Conservation (phyloP, 1,139 yeast genomes). For the Geotrichum candidum region DNA sequence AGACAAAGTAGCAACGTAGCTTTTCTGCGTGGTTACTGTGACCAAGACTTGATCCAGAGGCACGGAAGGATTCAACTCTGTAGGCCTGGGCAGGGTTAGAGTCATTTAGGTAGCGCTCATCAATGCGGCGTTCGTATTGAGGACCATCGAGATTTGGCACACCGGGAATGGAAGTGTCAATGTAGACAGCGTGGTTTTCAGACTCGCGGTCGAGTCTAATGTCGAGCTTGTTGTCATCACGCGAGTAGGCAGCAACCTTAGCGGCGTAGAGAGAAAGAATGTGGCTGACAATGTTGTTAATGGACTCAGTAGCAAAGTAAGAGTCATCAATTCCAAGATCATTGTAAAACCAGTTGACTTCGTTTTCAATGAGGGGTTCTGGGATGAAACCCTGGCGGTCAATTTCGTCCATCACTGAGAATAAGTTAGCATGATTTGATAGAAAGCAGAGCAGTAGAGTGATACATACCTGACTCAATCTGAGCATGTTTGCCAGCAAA, state of each 20-base stretch:
- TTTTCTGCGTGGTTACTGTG: constrained; percentile 38
- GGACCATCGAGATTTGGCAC: constrained; percentile 37
- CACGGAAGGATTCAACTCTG: constrained; percentile 80
- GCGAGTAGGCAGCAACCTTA: constrained; percentile 80
- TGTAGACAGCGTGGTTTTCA: constrained; percentile 85
- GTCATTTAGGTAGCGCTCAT: constrained; percentile 68
- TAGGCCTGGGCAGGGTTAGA: constrained; percentile 47
- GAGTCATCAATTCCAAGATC: constrained; percentile 83
- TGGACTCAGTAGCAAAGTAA: constrained; percentile 80
- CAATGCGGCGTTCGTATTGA: constrained; percentile 53
- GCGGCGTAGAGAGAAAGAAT: constrained; percentile 85
- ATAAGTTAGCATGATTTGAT: background rate
- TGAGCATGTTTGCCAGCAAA: constrained; percentile 81
- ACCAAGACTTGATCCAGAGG: constrained; percentile 38
- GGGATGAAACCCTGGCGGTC: constrained; percentile 88
- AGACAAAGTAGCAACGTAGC: constrained; percentile 78
- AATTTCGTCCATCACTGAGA: constrained; percentile 65
- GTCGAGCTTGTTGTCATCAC: constrained; percentile 49
- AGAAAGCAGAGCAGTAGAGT: background rate
- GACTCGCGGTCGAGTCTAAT: constrained; percentile 71
- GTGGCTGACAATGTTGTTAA: constrained; percentile 75
- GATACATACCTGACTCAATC: constrained; percentile 47
- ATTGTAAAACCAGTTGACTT: constrained; percentile 86
- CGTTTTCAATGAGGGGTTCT: constrained; percentile 74
- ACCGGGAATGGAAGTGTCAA: constrained; percentile 58